phyloP scores from a whole-genome alignment of 2,329 filamentous ascomycete genomes.

The Verticillium isaacii region DNA sequence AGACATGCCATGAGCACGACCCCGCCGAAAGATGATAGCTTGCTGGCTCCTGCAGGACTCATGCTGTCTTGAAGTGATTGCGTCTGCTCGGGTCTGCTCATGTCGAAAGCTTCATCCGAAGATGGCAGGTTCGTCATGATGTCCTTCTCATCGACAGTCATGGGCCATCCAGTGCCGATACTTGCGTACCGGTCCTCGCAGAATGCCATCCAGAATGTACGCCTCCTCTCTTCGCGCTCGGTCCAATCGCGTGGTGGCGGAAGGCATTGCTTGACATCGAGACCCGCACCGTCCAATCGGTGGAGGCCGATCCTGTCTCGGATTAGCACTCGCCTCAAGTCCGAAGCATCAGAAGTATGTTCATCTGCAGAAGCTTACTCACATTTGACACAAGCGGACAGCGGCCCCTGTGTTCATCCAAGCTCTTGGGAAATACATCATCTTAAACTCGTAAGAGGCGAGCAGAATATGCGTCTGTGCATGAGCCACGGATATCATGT shows the following conservation, averaged over 20 bases:
- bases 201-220: conserved; percentile 95
- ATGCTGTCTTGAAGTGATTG: conserved; percentile 66
- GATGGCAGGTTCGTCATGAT: conserved; percentile 81
- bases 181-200: conserved; percentile 88
- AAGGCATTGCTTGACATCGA: conserved; percentile 91
- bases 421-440: conserved; percentile 94
- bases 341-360: background rate
- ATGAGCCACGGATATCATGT: conserved; percentile 79
- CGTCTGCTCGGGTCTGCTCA: conserved; percentile 70
- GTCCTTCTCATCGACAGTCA: conserved; percentile 88
- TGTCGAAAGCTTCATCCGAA: conserved; percentile 79
- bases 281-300: conserved; percentile 71
- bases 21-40: conserved; percentile 72
- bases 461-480: conserved; percentile 81
- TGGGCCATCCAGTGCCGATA: conserved; percentile 95
- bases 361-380: conserved; percentile 19
- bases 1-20: conserved; percentile 83
- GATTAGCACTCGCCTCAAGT: conserved; percentile 39
- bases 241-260: conserved; percentile 88
- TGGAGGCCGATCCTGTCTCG: conserved; percentile 82
- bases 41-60: conserved; percentile 64
- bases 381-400: conserved; percentile 81
- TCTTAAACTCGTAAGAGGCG: conserved; percentile 86
- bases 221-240: conserved; percentile 81
- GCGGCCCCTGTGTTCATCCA: conserved; percentile 89